Evolutionary conservation across 805 yeast species (phyloP).

Genomic region (Yarrowia porcina): DNA sequence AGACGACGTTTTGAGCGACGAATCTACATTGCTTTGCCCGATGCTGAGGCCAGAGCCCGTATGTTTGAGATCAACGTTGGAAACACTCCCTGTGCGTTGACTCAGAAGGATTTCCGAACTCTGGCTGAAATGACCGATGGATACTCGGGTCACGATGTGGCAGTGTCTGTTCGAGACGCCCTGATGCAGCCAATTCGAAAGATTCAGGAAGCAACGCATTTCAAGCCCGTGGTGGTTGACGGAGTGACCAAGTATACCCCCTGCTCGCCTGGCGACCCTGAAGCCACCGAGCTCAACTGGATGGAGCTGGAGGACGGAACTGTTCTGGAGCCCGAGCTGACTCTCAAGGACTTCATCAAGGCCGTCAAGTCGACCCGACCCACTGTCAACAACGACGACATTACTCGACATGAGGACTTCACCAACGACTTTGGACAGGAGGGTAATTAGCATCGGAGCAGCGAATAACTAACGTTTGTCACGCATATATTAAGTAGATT

Average conservation of each 20-base stretch:
- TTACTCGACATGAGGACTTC: slow-evolving; percentile 77
- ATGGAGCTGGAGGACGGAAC: slow-evolving; percentile 86
- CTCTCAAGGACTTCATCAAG: slow-evolving; percentile 87
- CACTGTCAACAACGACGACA: slow-evolving; percentile 84
- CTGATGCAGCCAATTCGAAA: slow-evolving; percentile 96
- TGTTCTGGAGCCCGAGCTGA: slow-evolving; percentile 81
- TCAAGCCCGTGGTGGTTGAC: slow-evolving; percentile 49
- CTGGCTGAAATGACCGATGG: slow-evolving; percentile 95
- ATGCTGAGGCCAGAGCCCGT: slow-evolving; percentile 80
- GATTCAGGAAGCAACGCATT: slow-evolving; percentile 94
- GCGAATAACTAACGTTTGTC: slow-evolving; percentile 18
- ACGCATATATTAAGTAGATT: slow-evolving; percentile 21
- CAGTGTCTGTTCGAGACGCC: slow-evolving; percentile 95
- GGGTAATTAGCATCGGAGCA: slow-evolving; percentile 56
- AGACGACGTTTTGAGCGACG: slow-evolving; percentile 94
- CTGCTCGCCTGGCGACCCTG: slow-evolving; percentile 94
- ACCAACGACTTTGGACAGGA: slow-evolving; percentile 97
- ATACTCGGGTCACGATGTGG: slow-evolving; percentile 95
- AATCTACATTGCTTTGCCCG: slow-evolving; percentile 93
- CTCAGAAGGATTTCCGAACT: slow-evolving; percentile 66
- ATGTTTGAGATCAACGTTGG: slow-evolving; percentile 96
- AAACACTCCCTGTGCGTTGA: slow-evolving; percentile 75
- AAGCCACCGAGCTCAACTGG: slow-evolving; percentile 90
- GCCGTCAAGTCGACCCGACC: slow-evolving; percentile 91
- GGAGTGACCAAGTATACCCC: slow-evolving; percentile 60